These are phyloP conservation scores for Cyclotella baltica DNA, from an alignment of 108 stramenopile species.

Conservation along the genomic window DNA sequence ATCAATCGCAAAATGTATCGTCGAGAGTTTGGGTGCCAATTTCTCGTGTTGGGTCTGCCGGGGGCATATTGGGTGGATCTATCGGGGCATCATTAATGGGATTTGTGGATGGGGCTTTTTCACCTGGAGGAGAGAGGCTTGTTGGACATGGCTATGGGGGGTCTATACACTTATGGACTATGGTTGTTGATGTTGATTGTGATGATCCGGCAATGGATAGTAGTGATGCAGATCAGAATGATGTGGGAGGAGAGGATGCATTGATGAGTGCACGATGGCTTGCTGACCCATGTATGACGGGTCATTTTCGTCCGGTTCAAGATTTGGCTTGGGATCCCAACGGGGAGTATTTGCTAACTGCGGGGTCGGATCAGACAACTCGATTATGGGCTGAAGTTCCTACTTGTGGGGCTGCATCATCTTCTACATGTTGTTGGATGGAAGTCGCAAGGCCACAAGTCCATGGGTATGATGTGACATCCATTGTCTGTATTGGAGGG, in stretches of 20 bases:
- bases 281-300: slow-evolving; percentile 82
- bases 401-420: not conserved
- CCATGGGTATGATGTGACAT: slow-evolving; percentile 86
- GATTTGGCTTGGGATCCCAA: slow-evolving; percentile 83
- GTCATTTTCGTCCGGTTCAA: slow-evolving; percentile 79
- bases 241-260: slow-evolving; percentile 43
- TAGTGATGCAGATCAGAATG: slow-evolving; percentile 9
- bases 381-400: slow-evolving; percentile 78
- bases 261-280: slow-evolving; percentile 62
- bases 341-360: slow-evolving; percentile 83
- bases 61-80: slow-evolving; percentile 86
- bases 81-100: slow-evolving; percentile 83
- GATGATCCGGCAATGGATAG: slow-evolving; percentile 20
- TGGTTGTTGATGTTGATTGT: slow-evolving; percentile 21
- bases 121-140: slow-evolving; percentile 58
- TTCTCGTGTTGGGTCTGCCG: slow-evolving; percentile 88
- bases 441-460: slow-evolving; percentile 89
- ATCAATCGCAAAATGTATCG: not conserved
- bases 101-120: slow-evolving; percentile 65
- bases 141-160: slow-evolving; percentile 90
- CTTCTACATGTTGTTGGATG: slow-evolving; percentile 60
- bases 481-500: slow-evolving; percentile 70
- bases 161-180: slow-evolving; percentile 75
- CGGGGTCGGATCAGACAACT: slow-evolving; percentile 84
- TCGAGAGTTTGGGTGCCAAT: slow-evolving; percentile 81